Conservation (phyloP, 306 rosid species). For the Prosopis cineraria region DNA sequence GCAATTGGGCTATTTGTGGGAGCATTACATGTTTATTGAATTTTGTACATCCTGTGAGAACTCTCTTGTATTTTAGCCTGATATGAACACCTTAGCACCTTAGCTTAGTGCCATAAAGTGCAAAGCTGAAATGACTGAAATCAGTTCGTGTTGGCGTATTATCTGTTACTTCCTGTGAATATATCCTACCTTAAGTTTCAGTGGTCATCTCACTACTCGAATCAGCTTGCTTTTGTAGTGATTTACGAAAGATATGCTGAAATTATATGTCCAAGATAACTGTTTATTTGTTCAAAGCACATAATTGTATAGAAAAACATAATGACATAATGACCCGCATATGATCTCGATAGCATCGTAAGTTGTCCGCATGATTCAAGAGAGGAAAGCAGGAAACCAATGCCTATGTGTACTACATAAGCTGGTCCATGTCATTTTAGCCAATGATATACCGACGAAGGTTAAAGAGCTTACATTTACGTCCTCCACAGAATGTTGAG, state of each 20-base stretch:
- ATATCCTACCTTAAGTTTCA: neutral
- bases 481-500: constrained; percentile 49
- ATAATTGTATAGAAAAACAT: neutral
- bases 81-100: neutral
- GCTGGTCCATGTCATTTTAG: neutral
- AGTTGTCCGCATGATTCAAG: neutral
- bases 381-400: neutral
- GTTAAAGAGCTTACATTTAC: constrained; percentile 22
- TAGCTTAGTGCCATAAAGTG: neutral
- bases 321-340: neutral
- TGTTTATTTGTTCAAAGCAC: neutral
- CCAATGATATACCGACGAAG: neutral
- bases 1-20: neutral
- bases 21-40: neutral
- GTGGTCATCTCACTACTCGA: neutral
- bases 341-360: neutral
- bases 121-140: neutral
- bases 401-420: neutral
- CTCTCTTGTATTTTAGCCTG: neutral
- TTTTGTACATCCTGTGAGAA: neutral
- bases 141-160: neutral
- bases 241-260: neutral
- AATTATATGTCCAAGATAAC: neutral
- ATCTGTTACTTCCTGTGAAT: neutral
- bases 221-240: neutral